A percentile compares a stretch with the other conserved stretches of the same genome.
phyloP scores from a whole-genome alignment of 2,329 filamentous ascomycete genomes.

The Eurotiales sp. region DNA sequence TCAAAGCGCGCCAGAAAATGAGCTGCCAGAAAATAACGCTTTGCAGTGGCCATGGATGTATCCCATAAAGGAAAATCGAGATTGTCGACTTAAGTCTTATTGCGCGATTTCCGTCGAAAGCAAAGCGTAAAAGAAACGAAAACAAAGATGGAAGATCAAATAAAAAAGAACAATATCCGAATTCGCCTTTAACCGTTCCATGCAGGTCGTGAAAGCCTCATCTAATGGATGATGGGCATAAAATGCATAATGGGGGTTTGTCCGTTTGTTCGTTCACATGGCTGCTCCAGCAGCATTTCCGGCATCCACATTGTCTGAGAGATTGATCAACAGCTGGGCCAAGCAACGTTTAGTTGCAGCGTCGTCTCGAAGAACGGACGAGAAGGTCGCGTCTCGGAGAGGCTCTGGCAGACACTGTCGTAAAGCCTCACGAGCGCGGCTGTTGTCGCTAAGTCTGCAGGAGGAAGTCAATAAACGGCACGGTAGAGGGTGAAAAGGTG shows the following conservation, averaged over 20 bases:
- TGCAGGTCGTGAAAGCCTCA: conserved; percentile 38
- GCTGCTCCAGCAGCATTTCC: conserved; percentile 33
- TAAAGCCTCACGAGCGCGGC: conserved; percentile 87
- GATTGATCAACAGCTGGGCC: conserved; percentile 92
- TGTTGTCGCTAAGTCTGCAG: conserved; percentile 84
- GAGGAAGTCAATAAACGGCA: background rate
- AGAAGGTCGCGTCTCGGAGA: conserved; percentile 97
- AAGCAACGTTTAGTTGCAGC: conserved; percentile 96
- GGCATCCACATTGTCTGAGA: conserved; percentile 79
- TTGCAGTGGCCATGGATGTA: background rate
- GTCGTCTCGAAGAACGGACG: conserved; percentile 91
- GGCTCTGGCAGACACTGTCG: conserved; percentile 95
- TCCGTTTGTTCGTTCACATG: conserved; percentile 29
- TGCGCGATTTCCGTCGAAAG: background rate
- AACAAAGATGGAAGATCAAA: conserved; percentile 14
- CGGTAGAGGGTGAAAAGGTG: background rate
- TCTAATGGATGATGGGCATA: conserved; percentile 31
- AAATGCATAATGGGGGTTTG: conserved; percentile 23
- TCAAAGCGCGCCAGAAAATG: background rate
- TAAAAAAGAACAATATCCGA: conserved; percentile 28
- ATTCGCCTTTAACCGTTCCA: conserved; percentile 40
- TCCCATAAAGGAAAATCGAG: background rate
- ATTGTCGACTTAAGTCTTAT: background rate
- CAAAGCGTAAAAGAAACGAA: conserved; percentile 4
- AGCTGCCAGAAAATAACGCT: background rate